phyloP scores from a whole-genome alignment of 345 rosid species.

The Populus simonii region DNA sequence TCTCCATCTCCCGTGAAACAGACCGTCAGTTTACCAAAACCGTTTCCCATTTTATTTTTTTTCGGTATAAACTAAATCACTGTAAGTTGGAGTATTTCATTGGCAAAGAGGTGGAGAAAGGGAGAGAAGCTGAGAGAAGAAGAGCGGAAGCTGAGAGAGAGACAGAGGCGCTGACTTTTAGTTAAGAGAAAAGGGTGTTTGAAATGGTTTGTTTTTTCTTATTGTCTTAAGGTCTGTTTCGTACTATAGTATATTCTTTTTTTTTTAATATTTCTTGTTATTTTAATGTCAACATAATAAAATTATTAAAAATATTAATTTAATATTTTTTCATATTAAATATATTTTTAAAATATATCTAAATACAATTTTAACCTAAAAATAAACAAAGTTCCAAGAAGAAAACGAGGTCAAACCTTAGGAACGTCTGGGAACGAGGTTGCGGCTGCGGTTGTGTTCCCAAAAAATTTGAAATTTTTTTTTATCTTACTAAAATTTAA shows the following conservation, averaged over 20 bases:
- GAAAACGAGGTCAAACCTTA: not conserved
- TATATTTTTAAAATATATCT: too few relatives aligned
- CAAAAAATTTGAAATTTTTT: too few relatives aligned
- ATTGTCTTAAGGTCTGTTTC: not conserved
- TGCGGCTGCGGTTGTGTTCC: too few relatives aligned
- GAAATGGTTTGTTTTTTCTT: conserved; percentile 24
- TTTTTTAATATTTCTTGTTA: too few relatives aligned
- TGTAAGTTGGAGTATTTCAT: not conserved
- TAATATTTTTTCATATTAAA: too few relatives aligned
- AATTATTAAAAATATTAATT: too few relatives aligned
- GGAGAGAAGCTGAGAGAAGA: conserved; percentile 11
- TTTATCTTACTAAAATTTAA: too few relatives aligned
- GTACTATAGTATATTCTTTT: too few relatives aligned
- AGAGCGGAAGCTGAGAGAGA: conserved; percentile 11
- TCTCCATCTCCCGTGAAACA: conserved; percentile 69
- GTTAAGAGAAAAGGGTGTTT: conserved; percentile 16
- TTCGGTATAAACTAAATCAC: not conserved
- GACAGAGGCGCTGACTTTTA: conserved; percentile 66
- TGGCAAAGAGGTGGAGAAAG: conserved; percentile 11
- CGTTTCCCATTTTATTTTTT: conserved; percentile 69
- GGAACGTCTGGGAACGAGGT: too few relatives aligned
- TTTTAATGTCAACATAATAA: too few relatives aligned
- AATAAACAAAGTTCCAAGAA: too few relatives aligned
- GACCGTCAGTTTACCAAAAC: conserved; percentile 56
- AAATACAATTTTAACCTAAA: too few relatives aligned